Base-by-base conservation (phyloP, 1,139 yeast genomes). In the Lodderomyces metapsilosis region DNA sequence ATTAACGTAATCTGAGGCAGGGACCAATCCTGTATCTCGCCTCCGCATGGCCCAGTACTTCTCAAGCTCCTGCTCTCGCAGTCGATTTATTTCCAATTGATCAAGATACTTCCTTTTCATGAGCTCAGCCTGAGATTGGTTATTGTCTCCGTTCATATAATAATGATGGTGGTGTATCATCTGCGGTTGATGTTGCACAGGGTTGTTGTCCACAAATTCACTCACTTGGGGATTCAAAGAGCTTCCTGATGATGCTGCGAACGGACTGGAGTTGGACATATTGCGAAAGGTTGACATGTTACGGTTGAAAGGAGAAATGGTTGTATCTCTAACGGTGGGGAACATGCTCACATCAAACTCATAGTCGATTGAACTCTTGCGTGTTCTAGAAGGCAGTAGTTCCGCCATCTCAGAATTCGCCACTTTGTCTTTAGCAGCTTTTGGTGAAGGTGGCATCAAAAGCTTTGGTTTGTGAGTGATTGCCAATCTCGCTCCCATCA, bases 91-190 rank as follows among this genome's bases (percentile, higher is more conserved):
- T 21, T 34, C 15, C n/a, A 15, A 28, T 27, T 25, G 20, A 28
- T 28, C 9, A 4, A 28, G 3, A 9, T 28, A 15, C 18, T n/a
- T 20, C n/a, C 27, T 24, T n/a, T 11, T 11, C 21, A 16, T 16
- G 5, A 25, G n/a, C 10, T 34, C 30, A 13, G 10, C 10, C 10
- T 36, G 31, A 23, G 30, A 31, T 16, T 25, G 34, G 16, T 28
- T 10, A 23, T 22, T 31, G 10, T 7, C 12, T 3, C 18, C 27
- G 12, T 34, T 22, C 7, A 48, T 39, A 43, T 71, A 67, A 46
- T 74, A 68, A 48, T 73, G 75, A 50, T 73, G 77, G 45, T 74
- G 76, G 48, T 74, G 78, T 38, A 71, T 60, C 46, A 66, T 69
- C 10, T 66, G 47, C 12, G 59, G 53, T 10, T 48, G 48, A 2